Evolutionary conservation across 2,329 filamentous ascomycete genomes (phyloP), one percentile per base, ranked within the genome.

Genomic region (Ophiostoma quercus): DNA sequence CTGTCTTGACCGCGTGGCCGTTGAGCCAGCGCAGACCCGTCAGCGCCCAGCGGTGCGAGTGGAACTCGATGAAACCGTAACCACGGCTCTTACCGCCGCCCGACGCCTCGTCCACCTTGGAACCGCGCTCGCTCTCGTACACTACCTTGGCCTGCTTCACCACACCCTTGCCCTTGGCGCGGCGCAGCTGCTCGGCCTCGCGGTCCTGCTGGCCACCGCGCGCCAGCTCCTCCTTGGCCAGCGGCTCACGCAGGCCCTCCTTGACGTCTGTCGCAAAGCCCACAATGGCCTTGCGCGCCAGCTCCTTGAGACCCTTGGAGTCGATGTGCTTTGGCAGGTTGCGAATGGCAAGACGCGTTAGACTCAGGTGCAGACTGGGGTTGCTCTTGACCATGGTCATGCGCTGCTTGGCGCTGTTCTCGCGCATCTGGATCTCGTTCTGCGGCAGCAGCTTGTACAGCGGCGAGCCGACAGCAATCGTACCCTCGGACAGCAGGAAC

Each of bases 11-110:
- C 41, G 86, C 81, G 71, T 86, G 89, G 1, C 94, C 94, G 78
- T 99, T 99, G 70, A 99, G 84, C 88, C 92, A 98, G 66, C 95
- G 86, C 73, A 99, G 83, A 32, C 92, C 95, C 92, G 98, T 98
- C 54, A 99, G 84, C 16, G 95, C 95, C 84, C 90, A 94, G 67
- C 95, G 90, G 77, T 99, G 95, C 39, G 92, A 95, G 73, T 89
- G 91, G 80, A 97, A 99, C 81, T 99, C 95, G 74, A 99, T 91
- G 82, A 99, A 99, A 14, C 96, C 95, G 78, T 99, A 99, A 5
- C 95, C 95, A 78, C 94, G 87, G 78, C 91, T 95, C 77, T 91
- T 87, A 66, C 94, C 94, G 7, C 88, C 92, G 62, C 57, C 71
- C 65, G 65, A 67, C 65, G 68, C n/a, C 80, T 96, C 93, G 9